Conservation (phyloP, 1,284 basidiomycete genomes). For the Xanthoconium separans region DNA sequence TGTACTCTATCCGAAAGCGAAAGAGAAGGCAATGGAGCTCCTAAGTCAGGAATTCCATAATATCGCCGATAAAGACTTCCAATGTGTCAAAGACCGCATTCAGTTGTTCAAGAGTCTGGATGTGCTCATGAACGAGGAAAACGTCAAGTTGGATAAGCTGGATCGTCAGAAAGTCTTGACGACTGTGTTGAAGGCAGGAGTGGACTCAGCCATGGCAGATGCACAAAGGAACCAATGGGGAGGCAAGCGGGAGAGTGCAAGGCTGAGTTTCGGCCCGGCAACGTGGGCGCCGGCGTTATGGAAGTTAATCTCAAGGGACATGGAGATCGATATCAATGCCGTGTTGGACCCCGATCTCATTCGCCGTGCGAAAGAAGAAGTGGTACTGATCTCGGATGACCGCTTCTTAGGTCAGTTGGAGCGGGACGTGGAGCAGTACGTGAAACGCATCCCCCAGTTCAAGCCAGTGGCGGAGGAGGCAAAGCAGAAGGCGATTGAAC, state of each 20-base stretch:
- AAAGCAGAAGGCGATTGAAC: background rate
- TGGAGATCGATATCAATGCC: background rate
- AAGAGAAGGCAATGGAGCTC: slow-evolving; percentile 6
- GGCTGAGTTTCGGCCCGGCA: background rate
- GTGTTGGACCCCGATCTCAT: background rate
- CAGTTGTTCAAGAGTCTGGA: slow-evolving; percentile 17
- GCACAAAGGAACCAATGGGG: background rate
- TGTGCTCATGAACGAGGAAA: background rate
- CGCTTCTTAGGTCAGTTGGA: slow-evolving; percentile 11
- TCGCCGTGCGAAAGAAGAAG: background rate
- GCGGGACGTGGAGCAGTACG: background rate
- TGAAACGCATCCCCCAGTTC: background rate
- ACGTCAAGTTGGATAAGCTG: slow-evolving; percentile 2
- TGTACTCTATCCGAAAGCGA: slow-evolving; percentile 20
- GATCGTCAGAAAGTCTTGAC: slow-evolving; percentile 12
- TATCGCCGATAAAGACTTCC: background rate
- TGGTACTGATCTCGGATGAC: background rate
- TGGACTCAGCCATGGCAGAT: slow-evolving; percentile 4
- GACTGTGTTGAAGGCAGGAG: background rate
- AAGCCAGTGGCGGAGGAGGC: slow-evolving; percentile 1
- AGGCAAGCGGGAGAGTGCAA: background rate
- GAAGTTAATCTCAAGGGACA: background rate
- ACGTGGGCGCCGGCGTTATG: background rate
- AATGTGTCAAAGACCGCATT: background rate
- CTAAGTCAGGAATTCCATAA: background rate